Conservation (phyloP, 352 stramenopile genomes). For the Globisporangium yorkense region DNA sequence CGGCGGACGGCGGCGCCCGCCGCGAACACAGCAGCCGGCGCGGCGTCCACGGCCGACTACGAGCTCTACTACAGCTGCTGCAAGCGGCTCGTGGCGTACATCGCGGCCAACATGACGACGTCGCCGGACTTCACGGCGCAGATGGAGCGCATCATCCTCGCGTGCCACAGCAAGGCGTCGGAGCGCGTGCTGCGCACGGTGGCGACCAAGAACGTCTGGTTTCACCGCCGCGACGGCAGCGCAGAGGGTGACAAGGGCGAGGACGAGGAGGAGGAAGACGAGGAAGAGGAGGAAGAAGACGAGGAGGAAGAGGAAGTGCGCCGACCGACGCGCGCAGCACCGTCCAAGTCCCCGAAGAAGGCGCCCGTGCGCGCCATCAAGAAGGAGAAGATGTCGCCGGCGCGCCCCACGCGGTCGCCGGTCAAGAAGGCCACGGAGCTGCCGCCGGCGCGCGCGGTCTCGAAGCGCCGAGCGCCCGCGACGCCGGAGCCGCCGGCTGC, state of each 20-base stretch:
- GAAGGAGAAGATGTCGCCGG: conserved; percentile 2
- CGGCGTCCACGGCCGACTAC: conserved; percentile 29
- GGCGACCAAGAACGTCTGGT: conserved; percentile 63
- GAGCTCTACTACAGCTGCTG: conserved; percentile 56
- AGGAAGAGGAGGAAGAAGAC: conserved; percentile 3
- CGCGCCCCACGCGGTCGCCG: conserved; percentile 1
- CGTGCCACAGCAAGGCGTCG: conserved; percentile 49
- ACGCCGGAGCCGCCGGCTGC: conserved; percentile 1
- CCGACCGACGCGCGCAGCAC: not conserved
- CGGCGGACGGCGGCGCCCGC: not conserved
- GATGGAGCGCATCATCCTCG: conserved; percentile 70
- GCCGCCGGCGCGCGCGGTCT: not conserved
- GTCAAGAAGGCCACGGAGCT: conserved; percentile 1
- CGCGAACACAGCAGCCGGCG: conserved; percentile 12
- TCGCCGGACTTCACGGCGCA: conserved; percentile 47
- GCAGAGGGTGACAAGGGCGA: conserved; percentile 3
- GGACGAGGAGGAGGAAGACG: not conserved
- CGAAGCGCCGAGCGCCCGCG: conserved; percentile 11
- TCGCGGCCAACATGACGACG: conserved; percentile 53
- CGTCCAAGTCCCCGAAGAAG: conserved; percentile 5
- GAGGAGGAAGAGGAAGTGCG: conserved; percentile 5
- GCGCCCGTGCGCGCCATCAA: conserved; percentile 4
- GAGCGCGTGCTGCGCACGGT: conserved; percentile 44
- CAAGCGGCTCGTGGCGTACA: conserved; percentile 54
- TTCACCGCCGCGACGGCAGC: conserved; percentile 20